A percentile compares a stretch with the other conserved stretches of the same genome.
phyloP scores from a whole-genome alignment of 805 yeast genomes.

The Candida piceae region DNA sequence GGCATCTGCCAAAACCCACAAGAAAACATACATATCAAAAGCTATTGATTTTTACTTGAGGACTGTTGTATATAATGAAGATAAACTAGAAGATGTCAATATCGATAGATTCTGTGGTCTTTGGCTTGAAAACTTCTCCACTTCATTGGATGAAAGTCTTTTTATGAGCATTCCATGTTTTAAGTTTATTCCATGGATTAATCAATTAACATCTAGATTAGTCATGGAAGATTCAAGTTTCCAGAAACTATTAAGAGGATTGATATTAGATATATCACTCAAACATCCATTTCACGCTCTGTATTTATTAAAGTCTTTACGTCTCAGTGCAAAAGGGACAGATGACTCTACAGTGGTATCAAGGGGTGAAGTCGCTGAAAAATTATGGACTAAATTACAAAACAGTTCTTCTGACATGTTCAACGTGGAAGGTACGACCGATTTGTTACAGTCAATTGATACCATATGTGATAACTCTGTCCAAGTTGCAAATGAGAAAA shows the following conservation, averaged over 20 bases:
- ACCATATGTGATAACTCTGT: constrained; percentile 47
- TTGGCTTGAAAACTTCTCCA: constrained; percentile 59
- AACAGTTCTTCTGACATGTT: background rate
- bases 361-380: constrained; percentile 48
- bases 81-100: constrained; percentile 44
- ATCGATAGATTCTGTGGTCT: constrained; percentile 75
- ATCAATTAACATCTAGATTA: constrained; percentile 73
- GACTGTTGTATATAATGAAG: constrained; percentile 42
- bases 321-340: constrained; percentile 28
- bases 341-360: constrained; percentile 37
- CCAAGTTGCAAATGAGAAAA: constrained; percentile 44
- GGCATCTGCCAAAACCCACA: constrained; percentile 32
- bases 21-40: constrained; percentile 35
- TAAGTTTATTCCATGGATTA: constrained; percentile 74
- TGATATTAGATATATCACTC: constrained; percentile 34
- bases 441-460: constrained; percentile 41
- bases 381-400: constrained; percentile 40
- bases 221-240: constrained; percentile 44
- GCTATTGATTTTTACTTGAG: constrained; percentile 58
- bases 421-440: constrained; percentile 7
- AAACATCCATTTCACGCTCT: constrained; percentile 71
- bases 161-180: constrained; percentile 45
- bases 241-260: constrained; percentile 44
- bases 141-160: constrained; percentile 30
- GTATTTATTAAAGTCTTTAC: constrained; percentile 55